These are phyloP conservation scores for Calonectria pteridis DNA, from an alignment of 2,329 filamentous ascomycete genomes.

Conservation along the genomic window DNA sequence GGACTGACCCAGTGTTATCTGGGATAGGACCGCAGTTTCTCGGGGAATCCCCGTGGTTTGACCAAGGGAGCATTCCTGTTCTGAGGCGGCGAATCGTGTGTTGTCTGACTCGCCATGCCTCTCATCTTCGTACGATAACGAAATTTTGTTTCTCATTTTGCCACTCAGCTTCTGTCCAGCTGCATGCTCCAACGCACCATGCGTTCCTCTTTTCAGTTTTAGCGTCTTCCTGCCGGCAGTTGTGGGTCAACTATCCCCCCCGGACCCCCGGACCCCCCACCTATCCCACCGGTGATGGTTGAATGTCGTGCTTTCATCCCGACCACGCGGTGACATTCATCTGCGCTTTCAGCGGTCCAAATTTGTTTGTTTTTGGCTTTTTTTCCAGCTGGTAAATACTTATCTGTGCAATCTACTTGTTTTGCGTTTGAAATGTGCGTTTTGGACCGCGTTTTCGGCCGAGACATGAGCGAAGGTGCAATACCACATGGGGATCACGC, in stretches of 20 bases:
- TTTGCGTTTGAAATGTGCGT: not conserved
- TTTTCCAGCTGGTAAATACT: too few species aligned
- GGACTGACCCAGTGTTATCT: too few species aligned
- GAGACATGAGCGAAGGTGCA: not conserved
- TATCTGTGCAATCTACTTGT: too few species aligned
- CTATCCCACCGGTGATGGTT: conserved; percentile 9
- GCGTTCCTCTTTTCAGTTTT: not conserved
- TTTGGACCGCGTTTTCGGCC: not conserved
- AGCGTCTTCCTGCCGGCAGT: not conserved
- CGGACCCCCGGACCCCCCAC: not conserved
- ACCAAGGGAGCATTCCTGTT: not conserved
- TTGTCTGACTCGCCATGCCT: not conserved
- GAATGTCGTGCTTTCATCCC: conserved; percentile 10
- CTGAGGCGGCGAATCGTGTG: not conserved
- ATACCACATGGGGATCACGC: conserved; percentile 3
- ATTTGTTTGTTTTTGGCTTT: not conserved
- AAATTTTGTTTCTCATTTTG: not conserved
- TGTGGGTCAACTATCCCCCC: not conserved
- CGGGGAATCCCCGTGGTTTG: not conserved
- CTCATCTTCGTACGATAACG: not conserved
- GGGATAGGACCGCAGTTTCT: not conserved
- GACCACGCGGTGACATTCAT: not conserved
- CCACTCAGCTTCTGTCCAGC: not conserved
- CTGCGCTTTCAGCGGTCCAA: not conserved
- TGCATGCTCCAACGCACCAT: not conserved